phyloP scores from a whole-genome alignment of 768 basidiomycete genomes.

The Gloeopeniophorella convolvens region DNA sequence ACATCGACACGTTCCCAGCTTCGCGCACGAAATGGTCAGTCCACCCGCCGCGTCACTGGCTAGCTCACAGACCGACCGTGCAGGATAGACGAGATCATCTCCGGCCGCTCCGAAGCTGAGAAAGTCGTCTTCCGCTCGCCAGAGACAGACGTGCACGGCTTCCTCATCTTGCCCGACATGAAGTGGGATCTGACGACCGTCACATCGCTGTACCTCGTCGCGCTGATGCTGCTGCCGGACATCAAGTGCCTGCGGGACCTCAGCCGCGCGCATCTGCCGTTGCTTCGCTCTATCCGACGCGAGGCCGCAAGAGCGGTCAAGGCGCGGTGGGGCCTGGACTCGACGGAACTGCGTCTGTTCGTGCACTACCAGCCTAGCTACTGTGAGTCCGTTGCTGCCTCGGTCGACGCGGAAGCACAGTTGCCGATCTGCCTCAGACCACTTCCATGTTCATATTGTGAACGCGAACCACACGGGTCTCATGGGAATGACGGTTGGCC shows the following conservation, averaged over 20 bases:
- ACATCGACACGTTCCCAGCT: slow-evolving; percentile 67
- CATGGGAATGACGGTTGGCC: slow-evolving; percentile 76
- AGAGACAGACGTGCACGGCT: slow-evolving; percentile 43
- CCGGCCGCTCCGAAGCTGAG: slow-evolving; percentile 66
- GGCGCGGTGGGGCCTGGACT: slow-evolving; percentile 59
- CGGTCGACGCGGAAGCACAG: too few relatives aligned
- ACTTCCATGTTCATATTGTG: slow-evolving; percentile 91
- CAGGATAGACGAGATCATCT: slow-evolving; percentile 85
- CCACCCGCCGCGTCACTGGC: not conserved
- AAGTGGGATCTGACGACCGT: slow-evolving; percentile 87
- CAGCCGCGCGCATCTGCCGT: slow-evolving; percentile 48
- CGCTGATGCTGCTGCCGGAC: slow-evolving; percentile 53
- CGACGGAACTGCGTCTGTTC: slow-evolving; percentile 66
- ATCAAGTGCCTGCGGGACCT: slow-evolving; percentile 79
- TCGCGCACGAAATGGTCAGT: slow-evolving; percentile 75
- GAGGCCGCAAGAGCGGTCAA: slow-evolving; percentile 47
- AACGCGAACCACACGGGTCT: slow-evolving; percentile 58
- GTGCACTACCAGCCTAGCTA: slow-evolving; percentile 96
- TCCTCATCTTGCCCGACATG: slow-evolving; percentile 88
- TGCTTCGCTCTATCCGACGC: slow-evolving; percentile 60
- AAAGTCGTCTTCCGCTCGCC: slow-evolving; percentile 58
- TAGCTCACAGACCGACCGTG: not conserved
- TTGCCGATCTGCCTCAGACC: slow-evolving; percentile 56
- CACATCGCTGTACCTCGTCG: slow-evolving; percentile 80
- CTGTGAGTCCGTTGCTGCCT: slow-evolving; percentile 46